Percentiles rank a stretch among this genome's conserved stretches.
phyloP scores from a whole-genome alignment of 2,329 filamentous ascomycete species.

The Neophaeococcomyces aloes region DNA sequence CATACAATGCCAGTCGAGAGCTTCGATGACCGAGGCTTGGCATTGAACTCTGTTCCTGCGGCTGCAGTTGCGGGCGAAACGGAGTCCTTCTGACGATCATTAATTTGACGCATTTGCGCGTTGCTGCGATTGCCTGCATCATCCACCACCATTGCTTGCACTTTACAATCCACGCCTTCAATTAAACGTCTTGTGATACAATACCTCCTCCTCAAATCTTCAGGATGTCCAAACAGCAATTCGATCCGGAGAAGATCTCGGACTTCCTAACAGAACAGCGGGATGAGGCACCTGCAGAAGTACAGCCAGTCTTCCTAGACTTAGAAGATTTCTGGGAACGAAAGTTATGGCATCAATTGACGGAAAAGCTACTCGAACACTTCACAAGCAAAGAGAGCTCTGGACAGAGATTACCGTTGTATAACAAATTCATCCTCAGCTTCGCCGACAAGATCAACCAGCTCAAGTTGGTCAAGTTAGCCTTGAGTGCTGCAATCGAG shows the following conservation, averaged over 20 bases:
- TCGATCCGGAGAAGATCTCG: slow-evolving; percentile 46
- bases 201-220: background rate
- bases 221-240: slow-evolving; percentile 13
- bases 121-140: slow-evolving; percentile 6
- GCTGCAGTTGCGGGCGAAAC: background rate
- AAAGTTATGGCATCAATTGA: slow-evolving; percentile 98
- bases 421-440: slow-evolving; percentile 87
- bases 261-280: slow-evolving; percentile 88
- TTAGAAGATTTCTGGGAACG: slow-evolving; percentile 98
- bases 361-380: slow-evolving; percentile 75
- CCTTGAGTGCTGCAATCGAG: slow-evolving; percentile 74
- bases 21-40: slow-evolving; percentile 5
- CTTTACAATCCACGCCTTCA: background rate
- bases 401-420: slow-evolving; percentile 75
- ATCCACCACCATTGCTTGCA: background rate
- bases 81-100: slow-evolving; percentile 1
- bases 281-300: slow-evolving; percentile 73
- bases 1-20: background rate
- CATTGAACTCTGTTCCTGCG: background rate
- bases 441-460: slow-evolving; percentile 99
- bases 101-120: slow-evolving; percentile 5
- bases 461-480: slow-evolving; percentile 87
- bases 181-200: background rate
- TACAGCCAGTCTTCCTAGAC: slow-evolving; percentile 76
- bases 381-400: slow-evolving; percentile 75